Evolutionary conservation across 768 basidiomycete genomes (phyloP).

Genomic region (Leccinum pellstonianum): DNA sequence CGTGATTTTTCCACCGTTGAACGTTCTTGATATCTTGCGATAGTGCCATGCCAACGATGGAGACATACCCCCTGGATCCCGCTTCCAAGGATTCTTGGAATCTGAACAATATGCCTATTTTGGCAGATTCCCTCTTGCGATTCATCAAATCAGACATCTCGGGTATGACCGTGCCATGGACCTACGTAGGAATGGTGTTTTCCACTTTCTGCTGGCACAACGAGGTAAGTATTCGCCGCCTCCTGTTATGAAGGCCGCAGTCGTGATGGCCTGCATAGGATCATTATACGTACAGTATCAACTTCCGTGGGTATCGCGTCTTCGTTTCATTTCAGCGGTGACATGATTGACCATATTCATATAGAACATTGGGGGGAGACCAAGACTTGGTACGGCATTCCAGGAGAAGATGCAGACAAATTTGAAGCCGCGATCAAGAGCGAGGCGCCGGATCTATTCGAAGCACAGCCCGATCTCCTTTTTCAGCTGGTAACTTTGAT

Average conservation of each 20-base stretch:
- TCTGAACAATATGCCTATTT: slow-evolving; percentile 93
- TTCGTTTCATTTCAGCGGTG: slow-evolving; percentile 18
- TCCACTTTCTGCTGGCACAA: slow-evolving; percentile 99
- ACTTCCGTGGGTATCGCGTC: slow-evolving; percentile 68
- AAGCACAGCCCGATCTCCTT: slow-evolving; percentile 93
- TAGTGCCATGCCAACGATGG: slow-evolving; percentile 94
- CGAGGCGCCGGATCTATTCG: slow-evolving; percentile 97
- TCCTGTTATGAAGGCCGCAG: slow-evolving; percentile 21
- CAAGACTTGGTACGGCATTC: slow-evolving; percentile 99
- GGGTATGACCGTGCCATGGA: slow-evolving; percentile 99
- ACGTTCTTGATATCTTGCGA: slow-evolving; percentile 12
- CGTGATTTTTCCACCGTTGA: slow-evolving; percentile 31
- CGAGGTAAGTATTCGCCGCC: slow-evolving; percentile 54
- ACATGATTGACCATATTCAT: slow-evolving; percentile 27
- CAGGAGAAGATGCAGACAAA: slow-evolving; percentile 91
- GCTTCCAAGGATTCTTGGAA: slow-evolving; percentile 97
- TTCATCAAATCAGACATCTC: slow-evolving; percentile 99
- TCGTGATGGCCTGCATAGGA: slow-evolving; percentile 52
- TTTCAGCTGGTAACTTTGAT: slow-evolving; percentile 98
- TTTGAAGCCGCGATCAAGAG: slow-evolving; percentile 94
- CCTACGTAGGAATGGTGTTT: slow-evolving; percentile 98
- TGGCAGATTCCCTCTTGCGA: slow-evolving; percentile 88
- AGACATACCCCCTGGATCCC: slow-evolving; percentile 84
- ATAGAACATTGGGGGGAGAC: slow-evolving; percentile 99
- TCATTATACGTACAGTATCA: slow-evolving; percentile 96